Percentiles rank a stretch among this genome's conserved stretches.
Conservation (phyloP, 2,329 filamentous ascomycete genomes). For the Colletotrichum agaves region DNA sequence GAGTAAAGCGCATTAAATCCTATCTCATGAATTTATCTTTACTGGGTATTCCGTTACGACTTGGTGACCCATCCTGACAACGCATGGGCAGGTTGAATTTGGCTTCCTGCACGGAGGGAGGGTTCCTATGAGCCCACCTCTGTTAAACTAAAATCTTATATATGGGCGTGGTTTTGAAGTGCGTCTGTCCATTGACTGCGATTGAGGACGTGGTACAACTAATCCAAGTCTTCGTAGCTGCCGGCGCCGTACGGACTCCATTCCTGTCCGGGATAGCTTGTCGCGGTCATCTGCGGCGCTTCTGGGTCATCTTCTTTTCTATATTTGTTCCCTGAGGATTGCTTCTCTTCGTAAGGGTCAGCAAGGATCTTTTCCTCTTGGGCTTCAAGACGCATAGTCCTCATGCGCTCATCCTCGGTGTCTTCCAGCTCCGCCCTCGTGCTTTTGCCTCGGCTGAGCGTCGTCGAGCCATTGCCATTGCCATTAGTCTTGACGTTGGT, state of each 20-base stretch:
- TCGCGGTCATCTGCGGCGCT: slow-evolving; percentile 70
- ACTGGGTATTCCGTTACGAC: slow-evolving; percentile 2
- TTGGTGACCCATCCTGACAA: background rate
- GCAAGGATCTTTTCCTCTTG: slow-evolving; percentile 66
- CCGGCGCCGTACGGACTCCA: slow-evolving; percentile 67
- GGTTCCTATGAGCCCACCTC: background rate
- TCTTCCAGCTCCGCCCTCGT: slow-evolving; percentile 52
- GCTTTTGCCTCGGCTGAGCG: slow-evolving; percentile 34
- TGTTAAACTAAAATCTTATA: background rate
- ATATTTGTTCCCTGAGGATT: slow-evolving; percentile 44
- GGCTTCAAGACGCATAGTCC: slow-evolving; percentile 54
- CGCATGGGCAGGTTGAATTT: background rate
- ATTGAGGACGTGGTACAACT: background rate
- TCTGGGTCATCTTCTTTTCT: slow-evolving; percentile 55
- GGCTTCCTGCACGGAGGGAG: background rate
- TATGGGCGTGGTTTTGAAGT: too few species aligned
- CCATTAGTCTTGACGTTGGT: slow-evolving; percentile 36
- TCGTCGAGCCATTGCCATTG: slow-evolving; percentile 16
- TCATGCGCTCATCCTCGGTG: slow-evolving; percentile 56
- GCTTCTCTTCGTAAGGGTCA: slow-evolving; percentile 44
- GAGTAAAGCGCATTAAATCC: background rate
- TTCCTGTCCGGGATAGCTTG: slow-evolving; percentile 76
- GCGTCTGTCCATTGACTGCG: background rate
- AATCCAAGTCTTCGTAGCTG: slow-evolving; percentile 36
- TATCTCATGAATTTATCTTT: background rate